Base-by-base conservation (phyloP, 352 stramenopile species). In the Phytopythium helicoides region DNA sequence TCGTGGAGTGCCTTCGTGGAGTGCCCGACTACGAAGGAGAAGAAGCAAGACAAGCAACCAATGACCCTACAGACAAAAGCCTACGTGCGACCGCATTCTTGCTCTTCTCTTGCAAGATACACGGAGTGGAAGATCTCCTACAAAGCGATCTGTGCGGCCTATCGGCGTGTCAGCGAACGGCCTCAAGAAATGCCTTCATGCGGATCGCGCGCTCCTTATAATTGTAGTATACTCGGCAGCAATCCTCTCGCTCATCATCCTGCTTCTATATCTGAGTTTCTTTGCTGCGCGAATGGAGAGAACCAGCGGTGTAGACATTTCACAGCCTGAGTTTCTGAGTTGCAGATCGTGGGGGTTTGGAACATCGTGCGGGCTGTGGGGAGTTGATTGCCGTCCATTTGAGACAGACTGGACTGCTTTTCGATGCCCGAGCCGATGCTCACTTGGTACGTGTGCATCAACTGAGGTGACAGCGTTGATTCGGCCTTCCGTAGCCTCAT, bases 261-360 rank as follows among this genome's bases (percentile, higher is more conserved):
- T 92, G 65, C 62, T 93, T 28, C 33, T 86, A 9, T 87, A 91
- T 55, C 46, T 89, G 47, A 92, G 81, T 59, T 92, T 85, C 61
- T 94, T 91, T 44, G 77, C 77, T 2, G 79, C 81, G 0, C 62
- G 52, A 5, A 84, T 91, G 65, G 66, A 84, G 4, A 61, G 0
- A 1, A 23, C 5, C 10, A 14, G 3, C 5, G 47, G 31, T 1
- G 56, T 78, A 18, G 73, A 60, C 26, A 65, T 55, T 16, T 42
- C 35, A 14, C 36, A 36, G 10, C 81, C 79, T 0, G 74, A 85
- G 23, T 89, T 87, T 41, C 52, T 92, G 25, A 72, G 71, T 23
- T 94, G 84, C 38, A 68, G 81, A 16, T 77, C 72, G 0, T 92
- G 81, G 77, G 79, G 66, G 0, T 94, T 71, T 39, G 77, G 71